Evolutionary conservation across 1,284 basidiomycete species (phyloP), one percentile per base, ranked within the genome.

Genomic region (Ganoderma meredithae): DNA sequence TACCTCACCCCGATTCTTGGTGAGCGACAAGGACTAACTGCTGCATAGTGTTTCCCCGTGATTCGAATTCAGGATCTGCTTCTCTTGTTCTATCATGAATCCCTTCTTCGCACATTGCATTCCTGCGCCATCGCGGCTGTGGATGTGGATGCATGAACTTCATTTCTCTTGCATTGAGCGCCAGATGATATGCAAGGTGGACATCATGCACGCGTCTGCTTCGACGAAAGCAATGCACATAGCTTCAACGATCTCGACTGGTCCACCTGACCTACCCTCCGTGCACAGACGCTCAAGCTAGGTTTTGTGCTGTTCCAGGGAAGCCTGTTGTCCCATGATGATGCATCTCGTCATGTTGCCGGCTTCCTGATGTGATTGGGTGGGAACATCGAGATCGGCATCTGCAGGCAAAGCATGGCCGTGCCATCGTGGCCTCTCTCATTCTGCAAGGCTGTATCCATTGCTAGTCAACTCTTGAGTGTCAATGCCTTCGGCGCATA

Each of bases 391-490:
- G 19, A n/a, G 9, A 8, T 47, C 17, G 19, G 44, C 44, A 47
- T 47, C 44, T 47, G 44, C 44, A 6, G 19, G 19, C 17, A 19
- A n/a, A 8, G 44, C 44, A 47, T n/a, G 8, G 44, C 44, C 19
- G 44, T 47, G n/a, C 44, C 44, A 47, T 47, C n/a, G 44, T 47
- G 44, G n/a, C 44, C 44, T 47, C 44, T n/a, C 19, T 43, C 19
- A 47, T 47, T n/a, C 44, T n/a, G 6, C 44, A 17, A n/a, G 44
- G 19, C n/a, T 47, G 19, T 47, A 47, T n/a, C 19, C 44, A n/a
- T 3, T 31, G 2, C 27, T 31, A 3, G 27, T 31, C 27, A 31
- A 3, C 27, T 31, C 27, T 31, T n/a, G n/a, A n/a, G n/a, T n/a
- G n/a, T n/a, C n/a, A n/a, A n/a, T n/a, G n/a, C n/a, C n/a, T n/a